Conservation (phyloP, 306 rosid species). For the Pachyrhizus erosus region DNA sequence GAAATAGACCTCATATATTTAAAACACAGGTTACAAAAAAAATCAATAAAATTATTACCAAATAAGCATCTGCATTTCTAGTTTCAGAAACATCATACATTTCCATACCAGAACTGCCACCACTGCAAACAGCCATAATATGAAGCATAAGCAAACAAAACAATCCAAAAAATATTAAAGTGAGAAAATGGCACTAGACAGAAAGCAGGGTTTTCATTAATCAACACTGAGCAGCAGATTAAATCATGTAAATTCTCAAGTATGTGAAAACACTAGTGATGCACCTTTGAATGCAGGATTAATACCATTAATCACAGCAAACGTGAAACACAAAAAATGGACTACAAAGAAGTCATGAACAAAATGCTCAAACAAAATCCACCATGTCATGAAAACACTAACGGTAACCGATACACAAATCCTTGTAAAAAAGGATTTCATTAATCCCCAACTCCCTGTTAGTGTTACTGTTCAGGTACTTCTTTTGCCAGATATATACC, state of each 20-base stretch:
- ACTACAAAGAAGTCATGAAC: neutral
- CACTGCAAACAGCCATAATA: constrained; percentile 48
- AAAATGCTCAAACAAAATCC: constrained; percentile 2
- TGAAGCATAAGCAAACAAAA: constrained; percentile 36
- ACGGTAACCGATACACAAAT: neutral
- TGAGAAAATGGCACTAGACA: neutral
- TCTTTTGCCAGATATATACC: neutral
- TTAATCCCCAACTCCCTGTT: neutral
- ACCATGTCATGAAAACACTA: neutral
- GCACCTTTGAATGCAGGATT: neutral
- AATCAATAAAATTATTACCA: constrained; percentile 54
- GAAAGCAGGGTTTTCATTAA: constrained; percentile 12
- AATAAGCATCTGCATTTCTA: constrained; percentile 56
- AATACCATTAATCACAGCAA: neutral
- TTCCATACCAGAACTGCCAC: constrained; percentile 70
- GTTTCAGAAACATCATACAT: constrained; percentile 62
- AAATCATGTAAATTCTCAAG: neutral
- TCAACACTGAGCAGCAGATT: neutral
- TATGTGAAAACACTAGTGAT: neutral
- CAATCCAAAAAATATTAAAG: neutral
- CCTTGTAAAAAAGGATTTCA: constrained; percentile 10
- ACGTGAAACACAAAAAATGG: neutral
- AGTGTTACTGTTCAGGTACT: neutral
- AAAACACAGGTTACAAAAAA: neutral
- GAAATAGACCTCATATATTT: neutral